Evolutionary conservation across 129 eudicot species (phyloP), one percentile per base, ranked within the genome.

Genomic region (Tagetes erecta): DNA sequence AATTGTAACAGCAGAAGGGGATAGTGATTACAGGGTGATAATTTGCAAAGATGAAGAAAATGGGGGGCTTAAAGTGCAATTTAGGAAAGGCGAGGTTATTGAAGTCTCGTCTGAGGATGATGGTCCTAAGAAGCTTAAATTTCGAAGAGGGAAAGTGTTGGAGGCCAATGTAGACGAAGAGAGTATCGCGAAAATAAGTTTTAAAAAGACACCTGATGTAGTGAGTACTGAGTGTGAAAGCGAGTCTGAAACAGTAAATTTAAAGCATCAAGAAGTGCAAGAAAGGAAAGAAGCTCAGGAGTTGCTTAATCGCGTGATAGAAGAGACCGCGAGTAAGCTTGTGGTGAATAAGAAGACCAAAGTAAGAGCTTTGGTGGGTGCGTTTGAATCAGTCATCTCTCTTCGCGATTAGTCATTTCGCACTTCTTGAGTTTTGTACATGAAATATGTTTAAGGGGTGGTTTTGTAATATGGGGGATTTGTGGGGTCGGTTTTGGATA

Each of bases 291-390:
- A 84, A 68, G 87, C 66, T 35, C 89, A 73, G 60, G 92, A 85
- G 76, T 81, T 90, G 77, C 78, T 86, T 10, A 93, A 93, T 62
- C 84, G 81, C 53, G 89, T 93, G 4, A 90, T 90, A 44, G 95
- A 92, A 83, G 96, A 92, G 72, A 86, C 97, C 0, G 96, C 95
- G 20, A 93, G 89, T 74, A 90, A 90, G 77, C 98, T 93, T 60
- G 90, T 74, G 10, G 85, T 70, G 68, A 83, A 67, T 77, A 86
- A 80, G 88, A 93, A 90, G 81, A 90, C 95, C 10, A 90, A 90
- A 83, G 97, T 93, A 6, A 87, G 82, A 83, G 97, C 97, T 11
- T 84, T 93, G 89, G 98, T 93, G 80, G 98, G 98, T 40, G 98
- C 98, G 79, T 93, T 93, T 49, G 98, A 93, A 79, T 79, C 95